Conservation (phyloP, 148 eudicot species). For the Spergularia bocconei region DNA sequence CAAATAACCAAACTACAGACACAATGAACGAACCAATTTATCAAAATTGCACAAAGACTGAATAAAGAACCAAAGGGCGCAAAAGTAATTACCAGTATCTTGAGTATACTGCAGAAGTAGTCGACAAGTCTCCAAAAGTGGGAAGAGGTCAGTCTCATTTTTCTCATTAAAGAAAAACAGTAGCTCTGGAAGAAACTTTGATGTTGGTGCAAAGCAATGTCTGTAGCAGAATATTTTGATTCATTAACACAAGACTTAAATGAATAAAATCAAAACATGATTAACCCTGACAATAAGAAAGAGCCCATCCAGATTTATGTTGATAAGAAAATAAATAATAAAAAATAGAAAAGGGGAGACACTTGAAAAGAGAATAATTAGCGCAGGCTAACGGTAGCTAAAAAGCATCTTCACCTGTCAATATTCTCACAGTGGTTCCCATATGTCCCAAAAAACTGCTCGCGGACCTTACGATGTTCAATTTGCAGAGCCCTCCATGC, state of each 20-base stretch:
- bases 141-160: constrained; percentile 53
- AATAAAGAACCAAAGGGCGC: neutral
- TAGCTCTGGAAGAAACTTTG: constrained; percentile 73
- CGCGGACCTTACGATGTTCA: constrained; percentile 63
- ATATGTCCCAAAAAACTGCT: constrained; percentile 59
- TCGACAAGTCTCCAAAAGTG: constrained; percentile 74
- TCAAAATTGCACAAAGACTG: neutral
- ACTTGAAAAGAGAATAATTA: neutral
- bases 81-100: constrained; percentile 47
- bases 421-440: constrained; percentile 68
- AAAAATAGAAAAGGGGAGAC: neutral
- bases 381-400: neutral
- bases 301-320: neutral
- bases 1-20: neutral
- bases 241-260: neutral
- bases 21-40: neutral
- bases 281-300: neutral
- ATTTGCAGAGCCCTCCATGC: constrained; percentile 76
- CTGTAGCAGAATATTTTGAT: constrained; percentile 42
- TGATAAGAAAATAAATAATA: constrained; percentile 2
- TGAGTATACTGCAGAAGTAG: constrained; percentile 55
- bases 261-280: neutral
- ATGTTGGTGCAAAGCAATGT: constrained; percentile 71
- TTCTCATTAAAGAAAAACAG: constrained; percentile 75
- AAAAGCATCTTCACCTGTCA: constrained; percentile 46